phyloP scores from a whole-genome alignment of 345 rosid species.

The Microcos paniculata region DNA sequence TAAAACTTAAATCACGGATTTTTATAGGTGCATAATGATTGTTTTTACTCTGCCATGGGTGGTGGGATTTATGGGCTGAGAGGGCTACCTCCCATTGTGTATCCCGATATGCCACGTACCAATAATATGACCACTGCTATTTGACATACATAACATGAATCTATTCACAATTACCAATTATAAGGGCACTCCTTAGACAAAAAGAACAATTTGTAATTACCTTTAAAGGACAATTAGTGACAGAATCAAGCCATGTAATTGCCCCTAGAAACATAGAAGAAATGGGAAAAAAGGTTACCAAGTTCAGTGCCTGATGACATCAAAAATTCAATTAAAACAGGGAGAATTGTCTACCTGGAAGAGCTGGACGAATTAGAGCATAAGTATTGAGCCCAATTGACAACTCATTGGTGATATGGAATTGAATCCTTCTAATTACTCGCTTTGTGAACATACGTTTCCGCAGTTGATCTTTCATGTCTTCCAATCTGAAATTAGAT shows the following conservation, averaged over 20 bases:
- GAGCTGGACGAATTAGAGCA: slow-evolving; percentile 81
- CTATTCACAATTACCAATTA: background rate
- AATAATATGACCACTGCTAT: background rate
- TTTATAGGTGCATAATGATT: background rate
- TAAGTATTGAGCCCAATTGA: slow-evolving; percentile 80
- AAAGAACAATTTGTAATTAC: slow-evolving; percentile 31
- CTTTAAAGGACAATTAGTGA: slow-evolving; percentile 85
- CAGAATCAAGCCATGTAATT: slow-evolving; percentile 93
- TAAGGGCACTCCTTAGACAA: slow-evolving; percentile 2
- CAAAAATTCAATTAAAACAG: background rate
- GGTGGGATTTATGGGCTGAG: too few relatives aligned
- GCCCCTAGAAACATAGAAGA: slow-evolving; percentile 38
- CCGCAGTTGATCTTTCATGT: slow-evolving; percentile 86
- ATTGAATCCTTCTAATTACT: slow-evolving; percentile 59
- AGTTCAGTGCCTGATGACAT: slow-evolving; percentile 10
- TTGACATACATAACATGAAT: background rate
- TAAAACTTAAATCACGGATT: background rate
- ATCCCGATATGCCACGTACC: too few relatives aligned
- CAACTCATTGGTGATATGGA: slow-evolving; percentile 54
- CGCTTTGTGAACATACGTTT: slow-evolving; percentile 84
- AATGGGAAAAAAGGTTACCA: background rate
- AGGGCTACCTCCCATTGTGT: too few relatives aligned
- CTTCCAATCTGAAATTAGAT: slow-evolving; percentile 63
- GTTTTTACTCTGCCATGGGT: too few relatives aligned
- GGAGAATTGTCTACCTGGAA: slow-evolving; percentile 48